Evolutionary conservation across 2,329 filamentous ascomycete species (phyloP).

Genomic region (Aspergillus tubingensis): DNA sequence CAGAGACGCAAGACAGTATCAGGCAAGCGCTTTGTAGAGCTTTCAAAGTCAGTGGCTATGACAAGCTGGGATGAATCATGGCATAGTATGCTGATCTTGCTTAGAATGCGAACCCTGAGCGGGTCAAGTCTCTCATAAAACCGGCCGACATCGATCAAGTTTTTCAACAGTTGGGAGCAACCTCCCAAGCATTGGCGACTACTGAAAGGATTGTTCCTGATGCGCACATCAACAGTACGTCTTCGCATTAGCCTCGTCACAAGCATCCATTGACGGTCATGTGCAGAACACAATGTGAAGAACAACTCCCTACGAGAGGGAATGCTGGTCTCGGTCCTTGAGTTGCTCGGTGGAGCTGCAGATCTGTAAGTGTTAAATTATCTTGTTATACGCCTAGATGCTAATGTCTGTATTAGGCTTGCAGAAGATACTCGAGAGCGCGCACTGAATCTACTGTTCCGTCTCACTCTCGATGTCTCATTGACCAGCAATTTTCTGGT

Average conservation of each 20-base stretch:
- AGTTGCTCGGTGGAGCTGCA: conserved; percentile 34
- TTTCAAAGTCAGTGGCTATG: conserved; percentile 50
- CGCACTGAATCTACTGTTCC: conserved; percentile 37
- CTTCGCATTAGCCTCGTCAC: not conserved
- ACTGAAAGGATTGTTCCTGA: conserved; percentile 32
- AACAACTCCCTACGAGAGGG: conserved; percentile 17
- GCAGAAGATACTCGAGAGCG: conserved; percentile 34
- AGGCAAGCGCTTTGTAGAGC: conserved; percentile 61
- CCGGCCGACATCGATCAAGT: conserved; percentile 49
- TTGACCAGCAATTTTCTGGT: conserved; percentile 32
- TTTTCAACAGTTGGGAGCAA: conserved; percentile 62
- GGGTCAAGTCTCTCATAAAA: conserved; percentile 41
- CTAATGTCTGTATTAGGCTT: conserved; percentile 32
- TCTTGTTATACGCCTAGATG: not conserved
- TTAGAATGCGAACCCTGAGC: conserved; percentile 31
- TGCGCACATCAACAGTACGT: conserved; percentile 23
- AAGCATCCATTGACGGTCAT: not conserved
- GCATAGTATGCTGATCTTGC: not conserved
- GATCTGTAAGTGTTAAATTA: conserved; percentile 28
- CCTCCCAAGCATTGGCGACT: conserved; percentile 46
- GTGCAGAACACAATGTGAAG: conserved; percentile 19
- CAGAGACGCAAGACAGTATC: conserved; percentile 58
- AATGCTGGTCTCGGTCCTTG: conserved; percentile 37
- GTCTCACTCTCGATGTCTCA: conserved; percentile 40
- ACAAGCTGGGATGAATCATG: not conserved